Evolutionary conservation across 2,329 filamentous ascomycete species (phyloP).

Genomic region (Beauveria sp.): DNA sequence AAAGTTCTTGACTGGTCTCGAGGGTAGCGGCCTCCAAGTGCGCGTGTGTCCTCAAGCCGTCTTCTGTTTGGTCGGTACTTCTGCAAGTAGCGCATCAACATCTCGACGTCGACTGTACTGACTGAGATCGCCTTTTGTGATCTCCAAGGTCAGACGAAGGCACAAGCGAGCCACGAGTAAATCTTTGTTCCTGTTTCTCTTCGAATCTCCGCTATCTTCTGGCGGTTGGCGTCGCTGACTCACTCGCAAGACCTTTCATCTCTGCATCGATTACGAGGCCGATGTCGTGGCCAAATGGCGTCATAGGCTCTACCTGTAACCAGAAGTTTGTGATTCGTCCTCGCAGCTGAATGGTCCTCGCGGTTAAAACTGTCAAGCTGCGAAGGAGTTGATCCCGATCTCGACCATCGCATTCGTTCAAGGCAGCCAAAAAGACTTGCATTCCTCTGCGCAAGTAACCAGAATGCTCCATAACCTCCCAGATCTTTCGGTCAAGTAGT

Average conservation of each 20-base stretch:
- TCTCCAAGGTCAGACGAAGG: neutral
- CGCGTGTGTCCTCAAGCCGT: neutral
- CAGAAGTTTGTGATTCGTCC: slow-evolving; percentile 22
- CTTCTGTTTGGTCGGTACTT: neutral
- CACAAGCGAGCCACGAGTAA: neutral
- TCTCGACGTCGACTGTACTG: neutral
- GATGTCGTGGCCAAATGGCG: slow-evolving; percentile 22
- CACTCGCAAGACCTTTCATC: slow-evolving; percentile 14
- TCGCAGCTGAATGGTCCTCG: neutral
- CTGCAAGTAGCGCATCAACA: neutral
- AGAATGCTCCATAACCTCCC: neutral
- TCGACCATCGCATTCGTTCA: neutral
- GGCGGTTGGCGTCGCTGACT: slow-evolving; percentile 3
- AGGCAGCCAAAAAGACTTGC: neutral
- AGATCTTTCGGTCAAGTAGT: neutral
- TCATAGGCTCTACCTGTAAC: slow-evolving; percentile 25
- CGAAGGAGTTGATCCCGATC: neutral
- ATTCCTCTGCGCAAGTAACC: neutral
- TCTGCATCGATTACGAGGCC: slow-evolving; percentile 22
- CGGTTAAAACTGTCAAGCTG: neutral
- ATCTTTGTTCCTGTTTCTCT: neutral
- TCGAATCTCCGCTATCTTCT: neutral
- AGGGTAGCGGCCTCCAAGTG: neutral
- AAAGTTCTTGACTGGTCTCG: no score
- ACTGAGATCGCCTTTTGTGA: neutral